Evolutionary conservation across 2,329 filamentous ascomycete genomes (phyloP).

Genomic region (Thermoascus crustaceus): DNA sequence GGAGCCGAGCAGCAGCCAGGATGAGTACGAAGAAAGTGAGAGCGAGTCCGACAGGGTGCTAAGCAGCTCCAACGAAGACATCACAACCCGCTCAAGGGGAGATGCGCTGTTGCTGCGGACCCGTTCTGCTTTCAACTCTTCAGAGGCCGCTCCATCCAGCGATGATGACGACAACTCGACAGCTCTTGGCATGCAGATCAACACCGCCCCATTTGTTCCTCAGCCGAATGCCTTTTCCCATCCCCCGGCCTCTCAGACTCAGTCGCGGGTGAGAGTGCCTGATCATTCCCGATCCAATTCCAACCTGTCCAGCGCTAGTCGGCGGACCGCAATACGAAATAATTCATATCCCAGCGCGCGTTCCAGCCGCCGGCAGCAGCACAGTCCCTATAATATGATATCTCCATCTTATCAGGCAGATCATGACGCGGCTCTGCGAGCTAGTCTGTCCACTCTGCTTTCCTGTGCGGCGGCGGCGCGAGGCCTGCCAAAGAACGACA

Average conservation of each 20-base stretch:
- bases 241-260: conserved; percentile 53
- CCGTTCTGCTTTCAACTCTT: conserved; percentile 16
- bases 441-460: conserved; percentile 86
- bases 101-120: conserved; percentile 16
- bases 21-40: conserved; percentile 90
- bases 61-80: conserved; percentile 56
- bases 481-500: conserved; percentile 58
- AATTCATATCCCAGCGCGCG: conserved; percentile 30
- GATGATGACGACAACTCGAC: conserved; percentile 69
- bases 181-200: conserved; percentile 60
- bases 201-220: conserved; percentile 59
- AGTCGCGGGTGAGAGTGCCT: conserved; percentile 24
- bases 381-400: conserved; percentile 58
- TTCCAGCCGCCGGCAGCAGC: conserved; percentile 35
- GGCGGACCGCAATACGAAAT: conserved; percentile 25
- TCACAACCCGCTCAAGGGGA: conserved; percentile 25
- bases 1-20: conserved; percentile 64
- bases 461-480: conserved; percentile 91
- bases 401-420: conserved; percentile 72
- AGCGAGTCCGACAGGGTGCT: conserved; percentile 72
- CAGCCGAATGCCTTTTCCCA: conserved; percentile 91
- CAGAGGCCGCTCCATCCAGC: conserved; percentile 28
- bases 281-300: conserved; percentile 46
- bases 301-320: conserved; percentile 30
- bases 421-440: conserved; percentile 85